Base-by-base conservation (phyloP, 2,329 filamentous ascomycete genomes). In the Davidsoniella virescens region DNA sequence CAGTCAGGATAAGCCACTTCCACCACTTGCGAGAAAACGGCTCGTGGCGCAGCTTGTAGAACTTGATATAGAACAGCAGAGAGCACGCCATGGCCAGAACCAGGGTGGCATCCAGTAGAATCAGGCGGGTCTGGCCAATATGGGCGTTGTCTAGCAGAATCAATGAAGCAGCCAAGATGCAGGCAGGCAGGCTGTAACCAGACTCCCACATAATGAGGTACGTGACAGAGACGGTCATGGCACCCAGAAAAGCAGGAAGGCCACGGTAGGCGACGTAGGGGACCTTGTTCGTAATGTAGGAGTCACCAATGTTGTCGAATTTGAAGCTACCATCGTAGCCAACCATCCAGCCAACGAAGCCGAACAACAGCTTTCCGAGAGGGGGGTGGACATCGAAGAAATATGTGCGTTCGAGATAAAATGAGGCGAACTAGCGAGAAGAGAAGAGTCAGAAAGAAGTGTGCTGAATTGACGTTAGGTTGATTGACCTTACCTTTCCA, bases 171-270 rank as follows among this genome's bases (percentile, higher is more conserved):
- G 92, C 87, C 52, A 95, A 72, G 50, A 96, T 71, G 63, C 86
- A 94, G 52, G 92, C 92, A 9, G 92, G 92, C 40, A 98, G 72
- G 56, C 87, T 94, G 68, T 98, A 98, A 55, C 88, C 92, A 46
- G 92, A 96, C 68, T 98, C 92, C 92, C 92, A 98, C 92, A 98
- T 98, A 66, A 94, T 98, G 63, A 94, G 69, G 66, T 94, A 98
- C 51, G 86, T 81, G 44, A 90, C 84, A n/a, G 88, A 84, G 47
- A 98, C 87, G 9, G 92, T 98, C 57, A 98, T 70, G 51, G 92
- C 83, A 57, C 92, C 92, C 58, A 96, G 78, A 46, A 92, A 77
- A 53, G 92, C 92, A 40, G 92, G 92, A 71, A 98, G 78, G 43
- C 88, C 84, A 59, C 92, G 85, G 70, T 93, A 94, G 55, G 92